phyloP scores from a whole-genome alignment of 2,329 filamentous ascomycete species.

The Colletotrichum kahawae region DNA sequence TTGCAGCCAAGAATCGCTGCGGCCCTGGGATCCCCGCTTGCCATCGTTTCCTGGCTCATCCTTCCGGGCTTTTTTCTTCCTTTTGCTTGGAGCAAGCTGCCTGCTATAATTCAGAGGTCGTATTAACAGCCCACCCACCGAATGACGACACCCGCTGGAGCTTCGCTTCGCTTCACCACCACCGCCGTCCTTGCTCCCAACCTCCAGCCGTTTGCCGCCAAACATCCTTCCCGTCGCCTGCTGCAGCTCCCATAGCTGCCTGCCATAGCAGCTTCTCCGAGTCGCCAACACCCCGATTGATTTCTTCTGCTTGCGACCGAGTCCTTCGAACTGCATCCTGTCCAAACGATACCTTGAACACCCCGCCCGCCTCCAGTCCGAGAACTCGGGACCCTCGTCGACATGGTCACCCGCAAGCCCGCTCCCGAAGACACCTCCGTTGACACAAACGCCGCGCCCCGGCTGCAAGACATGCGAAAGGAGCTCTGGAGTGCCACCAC shows the following conservation, averaged over 20 bases:
- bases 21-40: neutral
- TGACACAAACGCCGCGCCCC: constrained; percentile 28
- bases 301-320: neutral
- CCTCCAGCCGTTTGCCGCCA: neutral
- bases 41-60: neutral
- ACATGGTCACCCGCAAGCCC: constrained; percentile 49
- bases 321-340: neutral
- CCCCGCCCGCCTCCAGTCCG: neutral
- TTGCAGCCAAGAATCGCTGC: neutral
- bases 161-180: constrained; percentile 2
- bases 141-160: constrained; percentile 18
- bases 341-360: neutral
- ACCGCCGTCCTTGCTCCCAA: neutral
- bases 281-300: neutral
- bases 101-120: neutral
- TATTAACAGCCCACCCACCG: constrained; percentile 8
- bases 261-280: neutral
- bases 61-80: neutral
- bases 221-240: neutral
- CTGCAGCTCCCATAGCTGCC: neutral
- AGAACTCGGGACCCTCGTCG: constrained; percentile 22
- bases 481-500: constrained; percentile 34
- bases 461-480: constrained; percentile 31
- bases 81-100: neutral
- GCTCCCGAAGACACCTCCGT: constrained; percentile 32